Conservation (phyloP, 2,329 filamentous ascomycete genomes). For the Penicillium sp. region DNA sequence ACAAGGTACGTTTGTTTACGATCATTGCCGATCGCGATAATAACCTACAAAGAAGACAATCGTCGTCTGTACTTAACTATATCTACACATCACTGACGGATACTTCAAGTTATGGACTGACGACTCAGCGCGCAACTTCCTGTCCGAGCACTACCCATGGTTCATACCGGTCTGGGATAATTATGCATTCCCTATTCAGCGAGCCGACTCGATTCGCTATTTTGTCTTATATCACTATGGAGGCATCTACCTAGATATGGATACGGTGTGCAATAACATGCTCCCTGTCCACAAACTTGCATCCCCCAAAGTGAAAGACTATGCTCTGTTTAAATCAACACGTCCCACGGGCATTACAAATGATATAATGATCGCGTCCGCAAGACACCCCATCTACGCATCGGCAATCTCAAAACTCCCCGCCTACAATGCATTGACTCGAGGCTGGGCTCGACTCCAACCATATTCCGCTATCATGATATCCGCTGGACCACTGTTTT, state of each 20-base stretch:
- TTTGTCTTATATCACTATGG: conserved; percentile 17
- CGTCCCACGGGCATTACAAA: conserved; percentile 13
- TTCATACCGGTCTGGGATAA: conserved; percentile 18
- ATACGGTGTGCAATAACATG: conserved; percentile 10
- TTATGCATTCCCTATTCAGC: conserved; percentile 22
- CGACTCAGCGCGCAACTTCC: conserved; percentile 11
- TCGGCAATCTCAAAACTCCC: conserved; percentile 12
- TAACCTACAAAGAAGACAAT: neutral
- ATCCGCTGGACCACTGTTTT: conserved; percentile 18
- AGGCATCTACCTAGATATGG: conserved; percentile 18
- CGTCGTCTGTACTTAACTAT: neutral
- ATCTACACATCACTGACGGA: no score
- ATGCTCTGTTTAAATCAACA: conserved; percentile 18
- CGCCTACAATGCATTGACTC: conserved; percentile 9
- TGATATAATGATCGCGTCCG: conserved; percentile 11
- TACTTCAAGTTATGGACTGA: conserved; percentile 15
- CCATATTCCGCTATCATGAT: conserved; percentile 20
- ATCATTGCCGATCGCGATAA: neutral
- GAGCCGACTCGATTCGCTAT: conserved; percentile 14
- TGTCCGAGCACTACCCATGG: conserved; percentile 15
- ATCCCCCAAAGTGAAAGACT: neutral
- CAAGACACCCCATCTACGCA: conserved; percentile 11
- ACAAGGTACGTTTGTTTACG: conserved; percentile 7
- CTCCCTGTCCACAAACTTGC: conserved; percentile 5
- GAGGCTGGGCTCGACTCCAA: conserved; percentile 16